phyloP scores from a whole-genome alignment of 1,139 yeast species.

The Ogataea hybrid region DNA sequence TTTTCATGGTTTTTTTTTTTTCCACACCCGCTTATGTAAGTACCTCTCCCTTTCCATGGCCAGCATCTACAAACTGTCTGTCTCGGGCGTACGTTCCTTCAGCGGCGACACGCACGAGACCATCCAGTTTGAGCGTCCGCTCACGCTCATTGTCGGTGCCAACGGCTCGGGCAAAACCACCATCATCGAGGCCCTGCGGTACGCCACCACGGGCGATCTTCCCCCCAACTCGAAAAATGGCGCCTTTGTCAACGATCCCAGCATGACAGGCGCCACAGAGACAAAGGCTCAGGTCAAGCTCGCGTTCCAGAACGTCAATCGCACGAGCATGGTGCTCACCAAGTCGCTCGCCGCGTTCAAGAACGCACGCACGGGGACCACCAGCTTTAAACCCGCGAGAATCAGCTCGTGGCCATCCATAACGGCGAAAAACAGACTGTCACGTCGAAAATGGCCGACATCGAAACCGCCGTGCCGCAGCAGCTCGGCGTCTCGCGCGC shows the following conservation, averaged over 20 bases:
- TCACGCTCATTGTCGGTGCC: slow-evolving; percentile 92
- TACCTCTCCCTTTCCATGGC: slow-evolving; percentile 46
- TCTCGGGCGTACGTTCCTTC: slow-evolving; percentile 89
- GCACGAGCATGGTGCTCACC: slow-evolving; percentile 79
- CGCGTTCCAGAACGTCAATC: slow-evolving; percentile 75
- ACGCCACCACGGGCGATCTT: slow-evolving; percentile 92
- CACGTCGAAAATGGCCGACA: slow-evolving; percentile 80
- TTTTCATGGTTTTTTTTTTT: slow-evolving; percentile 4
- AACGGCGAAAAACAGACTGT: slow-evolving; percentile 69
- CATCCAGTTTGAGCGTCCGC: slow-evolving; percentile 85
- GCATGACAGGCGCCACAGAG: slow-evolving; percentile 68
- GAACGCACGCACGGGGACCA: slow-evolving; percentile 51
- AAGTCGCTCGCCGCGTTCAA: slow-evolving; percentile 74
- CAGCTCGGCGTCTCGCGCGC: slow-evolving; percentile 88
- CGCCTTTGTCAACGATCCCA: slow-evolving; percentile 94
- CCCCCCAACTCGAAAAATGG: slow-evolving; percentile 98
- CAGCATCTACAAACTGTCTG: slow-evolving; percentile 71
- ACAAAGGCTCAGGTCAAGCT: slow-evolving; percentile 89
- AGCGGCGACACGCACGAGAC: slow-evolving; percentile 80
- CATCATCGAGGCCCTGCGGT: slow-evolving; percentile 88
- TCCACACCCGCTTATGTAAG: slow-evolving; percentile 10
- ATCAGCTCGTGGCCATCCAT: slow-evolving; percentile 70
- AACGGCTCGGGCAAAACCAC: slow-evolving; percentile 99
- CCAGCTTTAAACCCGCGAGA: slow-evolving; percentile 88
- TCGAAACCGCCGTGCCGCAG: slow-evolving; percentile 78